phyloP scores from a whole-genome alignment of 306 rosid genomes.

The Vicia faba region DNA sequence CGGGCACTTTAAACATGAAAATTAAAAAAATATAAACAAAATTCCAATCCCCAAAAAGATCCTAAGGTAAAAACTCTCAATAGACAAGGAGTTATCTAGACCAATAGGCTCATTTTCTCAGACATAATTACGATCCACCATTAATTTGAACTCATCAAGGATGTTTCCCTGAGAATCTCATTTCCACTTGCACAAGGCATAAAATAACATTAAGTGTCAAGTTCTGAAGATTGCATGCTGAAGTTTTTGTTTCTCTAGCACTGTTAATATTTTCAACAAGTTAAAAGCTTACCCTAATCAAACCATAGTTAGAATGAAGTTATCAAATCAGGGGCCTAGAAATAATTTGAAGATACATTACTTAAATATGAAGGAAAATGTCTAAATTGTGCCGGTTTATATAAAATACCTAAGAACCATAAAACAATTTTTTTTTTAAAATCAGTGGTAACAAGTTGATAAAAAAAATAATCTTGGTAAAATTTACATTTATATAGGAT shows the following conservation, averaged over 20 bases:
- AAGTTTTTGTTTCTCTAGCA: constrained; percentile 6
- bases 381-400: not conserved
- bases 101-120: not conserved
- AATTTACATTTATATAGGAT: too few relatives aligned
- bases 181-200: constrained; percentile 15
- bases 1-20: constrained; percentile 47
- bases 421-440: not conserved
- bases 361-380: not conserved
- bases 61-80: constrained; percentile 19
- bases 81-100: not conserved
- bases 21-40: constrained; percentile 30
- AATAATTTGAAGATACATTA: constrained; percentile 9
- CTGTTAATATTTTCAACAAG: constrained; percentile 1
- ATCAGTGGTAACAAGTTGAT: not conserved
- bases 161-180: constrained; percentile 21
- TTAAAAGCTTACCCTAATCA: constrained; percentile 1
- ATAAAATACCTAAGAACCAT: not conserved
- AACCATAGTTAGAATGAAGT: not conserved
- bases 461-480: not conserved
- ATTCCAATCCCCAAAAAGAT: not conserved
- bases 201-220: constrained; percentile 21
- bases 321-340: not conserved
- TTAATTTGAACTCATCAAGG: not conserved
- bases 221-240: constrained; percentile 18
- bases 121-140: not conserved